Evolutionary conservation across 2,329 filamentous ascomycete species (phyloP).

Genomic region (Pseudocercospora vitis): DNA sequence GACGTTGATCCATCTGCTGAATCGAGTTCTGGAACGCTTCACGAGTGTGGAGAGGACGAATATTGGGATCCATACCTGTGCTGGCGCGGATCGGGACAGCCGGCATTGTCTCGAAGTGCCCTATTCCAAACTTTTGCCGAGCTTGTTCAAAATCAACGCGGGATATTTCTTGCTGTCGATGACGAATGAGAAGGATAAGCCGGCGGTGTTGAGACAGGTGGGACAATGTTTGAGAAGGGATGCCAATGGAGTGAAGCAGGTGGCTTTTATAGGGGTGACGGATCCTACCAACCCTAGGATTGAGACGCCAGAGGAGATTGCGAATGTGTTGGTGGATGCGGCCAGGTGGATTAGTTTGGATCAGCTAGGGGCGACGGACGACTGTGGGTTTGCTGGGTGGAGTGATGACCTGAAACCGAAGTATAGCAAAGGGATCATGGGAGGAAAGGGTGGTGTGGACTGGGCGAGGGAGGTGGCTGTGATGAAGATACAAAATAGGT

Average conservation of each 20-base stretch:
- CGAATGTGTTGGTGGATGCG: conserved; percentile 2
- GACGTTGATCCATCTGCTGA: conserved; percentile 1
- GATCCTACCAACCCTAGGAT: conserved; percentile 1
- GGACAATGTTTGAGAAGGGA: neutral
- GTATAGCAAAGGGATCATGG: neutral
- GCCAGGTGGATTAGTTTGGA: conserved; percentile 4
- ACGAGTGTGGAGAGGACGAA: conserved; percentile 8
- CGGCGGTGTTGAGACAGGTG: neutral
- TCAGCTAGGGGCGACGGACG: conserved; percentile 7
- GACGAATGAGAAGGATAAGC: neutral
- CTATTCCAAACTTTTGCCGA: conserved; percentile 1
- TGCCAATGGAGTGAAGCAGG: conserved; percentile 10
- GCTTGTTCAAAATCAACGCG: conserved; percentile 9
- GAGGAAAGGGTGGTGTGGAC: neutral
- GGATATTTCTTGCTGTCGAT: conserved; percentile 8
- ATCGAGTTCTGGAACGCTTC: conserved; percentile 11
- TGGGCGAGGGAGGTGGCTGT: conserved; percentile 7
- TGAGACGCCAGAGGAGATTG: conserved; percentile 9
- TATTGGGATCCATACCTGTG: conserved; percentile 7
- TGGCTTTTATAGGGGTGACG: conserved; percentile 9
- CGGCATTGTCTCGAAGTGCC: conserved; percentile 3
- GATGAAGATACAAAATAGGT: conserved; percentile 1
- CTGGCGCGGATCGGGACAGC: neutral
- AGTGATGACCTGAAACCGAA: conserved; percentile 6
- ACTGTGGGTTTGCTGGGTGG: conserved; percentile 5